These are phyloP conservation scores for Carex parvula DNA, from an alignment of 176 grass and related monocot genomes.

Conservation along the genomic window DNA sequence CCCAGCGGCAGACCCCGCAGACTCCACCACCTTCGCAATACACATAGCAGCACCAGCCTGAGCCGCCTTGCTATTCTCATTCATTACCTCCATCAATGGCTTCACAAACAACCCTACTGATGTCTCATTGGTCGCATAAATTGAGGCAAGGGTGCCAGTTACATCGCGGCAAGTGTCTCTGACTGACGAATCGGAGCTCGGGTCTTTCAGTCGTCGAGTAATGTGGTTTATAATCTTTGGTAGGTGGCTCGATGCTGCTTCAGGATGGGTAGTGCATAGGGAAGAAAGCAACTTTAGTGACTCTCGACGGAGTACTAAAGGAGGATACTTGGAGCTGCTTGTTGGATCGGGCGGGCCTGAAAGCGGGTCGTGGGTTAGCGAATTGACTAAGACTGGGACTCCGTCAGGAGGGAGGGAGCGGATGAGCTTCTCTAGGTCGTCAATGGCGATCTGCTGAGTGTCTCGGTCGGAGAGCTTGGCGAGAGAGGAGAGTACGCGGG, in stretches of 20 bases:
- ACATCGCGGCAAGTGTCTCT: slow-evolving; percentile 74
- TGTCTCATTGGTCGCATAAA: slow-evolving; percentile 50
- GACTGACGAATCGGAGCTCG: slow-evolving; percentile 65
- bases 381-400: slow-evolving; percentile 77
- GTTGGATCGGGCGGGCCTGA: slow-evolving; percentile 37
- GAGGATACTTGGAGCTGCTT: slow-evolving; percentile 21
- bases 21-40: slow-evolving; percentile 78
- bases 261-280: slow-evolving; percentile 61
- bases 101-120: slow-evolving; percentile 68
- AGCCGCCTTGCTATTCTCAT: slow-evolving; percentile 80
- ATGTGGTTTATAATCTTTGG: slow-evolving; percentile 74
- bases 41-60: slow-evolving; percentile 80
- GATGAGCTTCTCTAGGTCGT: slow-evolving; percentile 86
- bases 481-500: slow-evolving; percentile 61
- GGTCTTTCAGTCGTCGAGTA: slow-evolving; percentile 70
- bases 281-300: slow-evolving; percentile 56
- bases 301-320: slow-evolving; percentile 46
- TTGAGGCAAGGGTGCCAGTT: slow-evolving; percentile 49
- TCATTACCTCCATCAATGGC: slow-evolving; percentile 86
- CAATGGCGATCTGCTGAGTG: slow-evolving; percentile 87
- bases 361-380: slow-evolving; percentile 51
- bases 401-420: slow-evolving; percentile 59
- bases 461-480: slow-evolving; percentile 91
- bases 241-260: slow-evolving; percentile 52
- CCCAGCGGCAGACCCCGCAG: slow-evolving; percentile 37